Evolutionary conservation across 2,329 filamentous ascomycete genomes (phyloP).

Genomic region (Exophiala sp.): DNA sequence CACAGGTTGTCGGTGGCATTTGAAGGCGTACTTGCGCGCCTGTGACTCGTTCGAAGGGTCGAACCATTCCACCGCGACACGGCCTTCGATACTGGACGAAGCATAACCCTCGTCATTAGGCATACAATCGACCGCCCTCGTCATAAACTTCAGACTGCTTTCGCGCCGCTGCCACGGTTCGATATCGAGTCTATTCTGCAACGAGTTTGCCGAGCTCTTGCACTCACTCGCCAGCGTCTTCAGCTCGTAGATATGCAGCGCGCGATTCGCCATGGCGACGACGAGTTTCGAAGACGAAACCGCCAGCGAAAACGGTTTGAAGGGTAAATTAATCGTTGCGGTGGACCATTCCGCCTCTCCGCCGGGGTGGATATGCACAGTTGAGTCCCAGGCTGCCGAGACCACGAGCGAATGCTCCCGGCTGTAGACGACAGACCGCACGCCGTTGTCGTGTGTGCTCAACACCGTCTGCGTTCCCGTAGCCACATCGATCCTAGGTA

Average conservation of each 20-base stretch:
- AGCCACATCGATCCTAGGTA: constrained; percentile 59
- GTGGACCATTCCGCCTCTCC: constrained; percentile 43
- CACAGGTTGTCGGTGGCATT: constrained; percentile 79
- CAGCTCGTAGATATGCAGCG: constrained; percentile 93
- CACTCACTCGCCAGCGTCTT: constrained; percentile 54
- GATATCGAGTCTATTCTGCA: constrained; percentile 45
- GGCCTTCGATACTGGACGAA: constrained; percentile 84
- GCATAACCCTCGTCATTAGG: constrained; percentile 93
- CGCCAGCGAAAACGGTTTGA: constrained; percentile 81
- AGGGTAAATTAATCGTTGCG: constrained; percentile 65
- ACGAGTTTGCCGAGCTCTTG: constrained; percentile 44
- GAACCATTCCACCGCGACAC: constrained; percentile 97
- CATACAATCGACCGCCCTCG: constrained; percentile 89
- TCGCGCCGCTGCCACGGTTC: constrained; percentile 91
- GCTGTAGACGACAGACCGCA: constrained; percentile 79
- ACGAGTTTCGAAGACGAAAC: constrained; percentile 78
- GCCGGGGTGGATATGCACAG: constrained; percentile 75
- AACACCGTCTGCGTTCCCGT: constrained; percentile 67
- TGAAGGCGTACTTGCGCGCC: constrained; percentile 94
- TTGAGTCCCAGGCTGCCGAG: constrained; percentile 90
- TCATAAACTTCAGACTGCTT: constrained; percentile 93
- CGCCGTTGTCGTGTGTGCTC: constrained; percentile 71
- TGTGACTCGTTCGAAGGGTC: constrained; percentile 82
- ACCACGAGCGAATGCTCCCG: constrained; percentile 69
- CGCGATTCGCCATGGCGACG: constrained; percentile 88